Evolutionary conservation across 257 asterid species (phyloP).

Genomic region (Cinchona pubescens): DNA sequence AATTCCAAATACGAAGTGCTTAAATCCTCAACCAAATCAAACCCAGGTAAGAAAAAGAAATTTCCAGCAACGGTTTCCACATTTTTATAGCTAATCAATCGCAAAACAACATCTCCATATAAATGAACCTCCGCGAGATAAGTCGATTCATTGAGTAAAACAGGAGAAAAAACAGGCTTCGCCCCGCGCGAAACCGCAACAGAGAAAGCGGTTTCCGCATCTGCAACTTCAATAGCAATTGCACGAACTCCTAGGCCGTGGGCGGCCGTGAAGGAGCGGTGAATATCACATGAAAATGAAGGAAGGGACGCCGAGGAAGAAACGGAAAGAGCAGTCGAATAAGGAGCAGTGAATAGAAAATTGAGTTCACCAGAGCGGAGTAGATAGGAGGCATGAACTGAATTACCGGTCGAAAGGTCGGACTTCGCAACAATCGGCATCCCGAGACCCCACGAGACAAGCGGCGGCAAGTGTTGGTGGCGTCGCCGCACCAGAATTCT

Average conservation of each 20-base stretch:
- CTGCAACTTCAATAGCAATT: slow-evolving; percentile 54
- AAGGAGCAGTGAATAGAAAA: slow-evolving; percentile 82
- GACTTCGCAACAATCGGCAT: slow-evolving; percentile 76
- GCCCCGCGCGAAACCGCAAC: slow-evolving; percentile 67
- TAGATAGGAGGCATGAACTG: slow-evolving; percentile 81
- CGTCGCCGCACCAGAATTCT: slow-evolving; percentile 91
- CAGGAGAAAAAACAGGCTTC: slow-evolving; percentile 49
- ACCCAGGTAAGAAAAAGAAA: slow-evolving; percentile 54
- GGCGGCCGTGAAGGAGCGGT: slow-evolving; percentile 45
- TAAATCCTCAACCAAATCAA: slow-evolving; percentile 40
- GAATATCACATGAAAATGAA: slow-evolving; percentile 43
- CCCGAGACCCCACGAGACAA: slow-evolving; percentile 91
- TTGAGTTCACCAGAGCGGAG: slow-evolving; percentile 67
- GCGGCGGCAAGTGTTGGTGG: slow-evolving; percentile 67
- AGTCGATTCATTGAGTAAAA: slow-evolving; percentile 34
- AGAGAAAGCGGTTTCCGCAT: slow-evolving; percentile 56
- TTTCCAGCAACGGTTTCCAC: neutral
- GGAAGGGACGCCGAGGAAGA: slow-evolving; percentile 61
- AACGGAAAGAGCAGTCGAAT: slow-evolving; percentile 51
- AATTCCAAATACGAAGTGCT: slow-evolving; percentile 39
- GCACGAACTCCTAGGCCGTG: slow-evolving; percentile 94
- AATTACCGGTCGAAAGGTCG: slow-evolving; percentile 88
- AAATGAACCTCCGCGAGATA: slow-evolving; percentile 65
- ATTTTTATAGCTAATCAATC: slow-evolving; percentile 46
- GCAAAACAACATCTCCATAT: slow-evolving; percentile 73